Base-by-base conservation (phyloP, 2,329 filamentous ascomycete genomes). In the Chaetothyriales sp. region DNA sequence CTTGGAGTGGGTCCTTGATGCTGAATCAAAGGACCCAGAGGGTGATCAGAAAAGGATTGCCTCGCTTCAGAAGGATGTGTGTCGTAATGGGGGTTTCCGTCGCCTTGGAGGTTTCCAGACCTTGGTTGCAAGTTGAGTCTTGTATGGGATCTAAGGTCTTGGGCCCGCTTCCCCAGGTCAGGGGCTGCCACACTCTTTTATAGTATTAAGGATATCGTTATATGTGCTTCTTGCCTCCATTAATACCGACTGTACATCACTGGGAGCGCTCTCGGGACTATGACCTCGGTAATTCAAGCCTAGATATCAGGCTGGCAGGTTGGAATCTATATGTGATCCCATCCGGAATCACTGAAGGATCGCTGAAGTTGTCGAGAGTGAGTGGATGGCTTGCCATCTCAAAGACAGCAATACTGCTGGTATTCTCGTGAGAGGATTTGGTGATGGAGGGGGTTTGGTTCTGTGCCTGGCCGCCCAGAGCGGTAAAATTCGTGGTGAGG, bases 41-140 rank as follows among this genome's bases (percentile, higher is more conserved):
- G 82, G 80, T 9, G 83, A 88, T 60, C 83, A 88, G 76, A 84
- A 83, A 76, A 74, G 75, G 42, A 87, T 87, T 79, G 78, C 73
- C 2, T 71, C 73, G 59, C 67, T 87, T 60, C 84, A 87, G 72
- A 73, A 80, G 66, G 71, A 78, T 51, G 76, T 87, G 55, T 80
- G 81, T 47, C 66, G 65, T 43, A 68, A 75, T 43, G 84, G 84
- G 44, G 83, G 84, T 2, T 87, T 66, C 52, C 63, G 62, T 57
- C 62, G 68, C 26, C 51, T 70, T 10, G 43, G 43, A 20, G n/a
- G n/a, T 45, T n/a, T 39, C 7, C 32, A 2, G 32, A 39, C 8
- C 32, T 15, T 15, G 32, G 32, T 39, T 15, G 32, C 32, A 39
- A 39, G 32, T 15, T 39, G 10, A 39, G 32, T 2, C 32, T 39